Evolutionary conservation across 306 rosid species (phyloP).

Genomic region (Abrus pulchellus): DNA sequence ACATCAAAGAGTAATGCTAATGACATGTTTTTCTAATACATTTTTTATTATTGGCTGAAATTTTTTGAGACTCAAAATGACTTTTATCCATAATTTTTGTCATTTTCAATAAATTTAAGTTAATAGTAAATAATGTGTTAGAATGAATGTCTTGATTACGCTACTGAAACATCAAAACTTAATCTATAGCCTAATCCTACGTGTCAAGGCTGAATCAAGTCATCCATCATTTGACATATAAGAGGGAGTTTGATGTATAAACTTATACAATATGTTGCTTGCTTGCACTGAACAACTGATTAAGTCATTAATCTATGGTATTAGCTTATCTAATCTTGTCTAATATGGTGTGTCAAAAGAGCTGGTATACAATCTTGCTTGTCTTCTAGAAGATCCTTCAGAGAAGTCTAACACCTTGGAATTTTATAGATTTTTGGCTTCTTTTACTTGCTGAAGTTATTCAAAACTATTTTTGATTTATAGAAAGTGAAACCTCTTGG

Average conservation of each 20-base stretch:
- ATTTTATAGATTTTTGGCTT: conserved; percentile 8
- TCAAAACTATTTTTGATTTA: conserved; percentile 37
- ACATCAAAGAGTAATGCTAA: background rate
- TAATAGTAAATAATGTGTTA: background rate
- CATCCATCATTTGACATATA: background rate
- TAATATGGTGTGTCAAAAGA: background rate
- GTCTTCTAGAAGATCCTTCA: background rate
- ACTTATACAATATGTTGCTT: background rate
- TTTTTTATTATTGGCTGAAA: background rate
- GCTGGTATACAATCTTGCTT: conserved; percentile 12
- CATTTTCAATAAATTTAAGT: background rate
- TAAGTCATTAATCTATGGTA: background rate
- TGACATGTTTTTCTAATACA: background rate
- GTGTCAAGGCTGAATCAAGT: background rate
- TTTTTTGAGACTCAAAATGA: background rate
- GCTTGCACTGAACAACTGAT: background rate
- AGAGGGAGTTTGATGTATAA: conserved; percentile 2
- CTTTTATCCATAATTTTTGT: background rate
- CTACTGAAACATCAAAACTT: conserved; percentile 14
- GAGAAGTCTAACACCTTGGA: background rate
- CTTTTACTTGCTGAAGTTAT: conserved; percentile 19
- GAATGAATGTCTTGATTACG: background rate
- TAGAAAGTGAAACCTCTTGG: conserved; percentile 28
- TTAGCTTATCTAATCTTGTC: conserved; percentile 4
- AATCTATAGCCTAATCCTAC: background rate